A percentile compares a stretch with the other conserved stretches of the same genome.
These are phyloP conservation scores for Saccharomycopsis synnaedendra DNA, from an alignment of 805 yeast genomes.

Conservation along the genomic window DNA sequence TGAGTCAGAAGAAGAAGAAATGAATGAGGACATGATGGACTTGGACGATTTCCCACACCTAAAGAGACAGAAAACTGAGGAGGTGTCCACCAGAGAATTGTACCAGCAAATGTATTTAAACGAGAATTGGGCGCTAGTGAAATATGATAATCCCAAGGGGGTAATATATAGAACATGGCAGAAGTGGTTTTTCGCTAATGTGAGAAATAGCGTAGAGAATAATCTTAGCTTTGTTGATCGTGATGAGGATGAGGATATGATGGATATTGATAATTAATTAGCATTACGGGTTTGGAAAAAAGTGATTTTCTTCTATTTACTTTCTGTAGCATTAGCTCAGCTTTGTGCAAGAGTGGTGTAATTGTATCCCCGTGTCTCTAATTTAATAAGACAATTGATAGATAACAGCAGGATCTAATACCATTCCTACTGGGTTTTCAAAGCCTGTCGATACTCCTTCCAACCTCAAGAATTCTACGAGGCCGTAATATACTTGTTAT, in stretches of 20 bases:
- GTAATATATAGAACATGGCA: not conserved
- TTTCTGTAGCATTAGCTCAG: too few relatives aligned
- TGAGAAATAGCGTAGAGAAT: not conserved
- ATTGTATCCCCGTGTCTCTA: too few relatives aligned
- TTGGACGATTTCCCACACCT: conserved; percentile 4
- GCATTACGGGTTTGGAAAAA: not conserved
- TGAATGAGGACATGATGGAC: conserved; percentile 7
- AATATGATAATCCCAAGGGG: conserved; percentile 2
- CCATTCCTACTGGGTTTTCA: too few relatives aligned
- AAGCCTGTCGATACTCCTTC: too few relatives aligned
- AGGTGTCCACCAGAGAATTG: conserved; percentile 10
- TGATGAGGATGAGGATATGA: not conserved
- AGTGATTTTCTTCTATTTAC: too few relatives aligned
- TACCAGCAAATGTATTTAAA: conserved; percentile 10
- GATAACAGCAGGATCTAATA: too few relatives aligned
- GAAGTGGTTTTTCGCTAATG: not conserved
- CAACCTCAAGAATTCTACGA: too few relatives aligned
- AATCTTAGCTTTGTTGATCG: not conserved
- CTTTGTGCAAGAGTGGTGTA: too few relatives aligned
- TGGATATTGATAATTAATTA: not conserved
- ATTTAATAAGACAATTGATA: too few relatives aligned
- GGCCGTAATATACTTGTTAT: too few relatives aligned
- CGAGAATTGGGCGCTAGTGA: conserved; percentile 2
- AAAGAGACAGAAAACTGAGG: not conserved
- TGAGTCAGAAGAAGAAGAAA: not conserved